Conservation (phyloP, 2,329 filamentous ascomycete species). For the Fusarium subtropicale region DNA sequence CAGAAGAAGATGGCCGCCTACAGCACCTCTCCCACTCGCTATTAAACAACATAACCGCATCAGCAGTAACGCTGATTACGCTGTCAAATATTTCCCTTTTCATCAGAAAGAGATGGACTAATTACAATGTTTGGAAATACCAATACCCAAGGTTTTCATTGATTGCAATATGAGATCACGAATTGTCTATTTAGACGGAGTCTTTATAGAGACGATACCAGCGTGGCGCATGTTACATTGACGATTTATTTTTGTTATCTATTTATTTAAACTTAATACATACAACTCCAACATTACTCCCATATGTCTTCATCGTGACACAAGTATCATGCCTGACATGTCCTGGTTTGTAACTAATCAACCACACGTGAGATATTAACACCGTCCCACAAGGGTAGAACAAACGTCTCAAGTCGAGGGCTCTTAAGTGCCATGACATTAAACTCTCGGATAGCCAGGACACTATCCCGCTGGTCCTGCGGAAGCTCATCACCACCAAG, state of each 20-base stretch:
- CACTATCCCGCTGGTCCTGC: constrained; percentile 30
- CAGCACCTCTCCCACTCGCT: constrained; percentile 35
- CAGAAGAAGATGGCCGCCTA: constrained; percentile 47
- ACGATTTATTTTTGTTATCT: constrained; percentile 2
- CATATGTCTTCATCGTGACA: not conserved
- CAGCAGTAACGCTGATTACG: not conserved
- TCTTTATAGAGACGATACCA: constrained; percentile 24
- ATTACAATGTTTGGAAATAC: constrained; percentile 27
- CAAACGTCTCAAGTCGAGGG: constrained; percentile 54
- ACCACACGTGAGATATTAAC: constrained; percentile 55
- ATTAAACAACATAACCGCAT: constrained; percentile 11
- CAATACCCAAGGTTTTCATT: constrained; percentile 11
- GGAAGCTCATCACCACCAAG: constrained; percentile 34
- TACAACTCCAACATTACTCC: not conserved
- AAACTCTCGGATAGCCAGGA: constrained; percentile 51
- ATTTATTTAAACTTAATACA: constrained; percentile 18
- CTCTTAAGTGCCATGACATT: constrained; percentile 51
- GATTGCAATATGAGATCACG: constrained; percentile 31
- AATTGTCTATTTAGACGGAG: constrained; percentile 14
- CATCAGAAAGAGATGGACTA: constrained; percentile 10
- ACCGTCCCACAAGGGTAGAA: constrained; percentile 59
- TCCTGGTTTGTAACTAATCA: constrained; percentile 46
- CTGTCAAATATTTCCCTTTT: not conserved
- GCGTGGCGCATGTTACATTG: not conserved
- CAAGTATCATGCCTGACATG: not conserved